These are phyloP conservation scores for Cicer bijugum DNA, from an alignment of 306 rosid genomes.

Conservation along the genomic window DNA sequence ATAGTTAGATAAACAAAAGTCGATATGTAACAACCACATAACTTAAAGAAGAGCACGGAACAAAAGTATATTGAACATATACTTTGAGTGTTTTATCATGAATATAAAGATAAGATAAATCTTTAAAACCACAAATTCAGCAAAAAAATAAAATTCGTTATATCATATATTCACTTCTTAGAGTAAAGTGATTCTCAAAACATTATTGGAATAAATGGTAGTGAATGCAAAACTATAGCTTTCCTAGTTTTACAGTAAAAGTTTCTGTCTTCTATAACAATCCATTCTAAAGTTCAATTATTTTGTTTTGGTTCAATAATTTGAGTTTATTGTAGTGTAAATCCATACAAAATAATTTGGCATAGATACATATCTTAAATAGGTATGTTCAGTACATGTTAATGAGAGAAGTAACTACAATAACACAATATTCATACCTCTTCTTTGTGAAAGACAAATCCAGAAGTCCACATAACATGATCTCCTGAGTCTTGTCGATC, in stretches of 20 bases:
- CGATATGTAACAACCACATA: slow-evolving; percentile 5
- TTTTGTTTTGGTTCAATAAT: too few relatives aligned
- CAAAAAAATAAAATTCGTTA: not conserved
- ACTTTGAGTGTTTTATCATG: slow-evolving; percentile 10
- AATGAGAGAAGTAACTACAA: slow-evolving; percentile 6
- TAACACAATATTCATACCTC: slow-evolving; percentile 60
- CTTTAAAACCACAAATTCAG: not conserved
- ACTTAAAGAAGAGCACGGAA: slow-evolving; percentile 28
- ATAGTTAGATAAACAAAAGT: slow-evolving; percentile 32
- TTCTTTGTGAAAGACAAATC: slow-evolving; percentile 71
- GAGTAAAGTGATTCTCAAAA: slow-evolving; percentile 11
- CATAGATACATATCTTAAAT: slow-evolving; percentile 11
- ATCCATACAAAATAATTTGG: slow-evolving; percentile 30
- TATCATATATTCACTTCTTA: slow-evolving; percentile 7
- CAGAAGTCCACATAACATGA: slow-evolving; percentile 84
- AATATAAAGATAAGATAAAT: slow-evolving; percentile 10
- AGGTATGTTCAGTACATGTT: not conserved
- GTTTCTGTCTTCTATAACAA: too few relatives aligned
- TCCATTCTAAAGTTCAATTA: too few relatives aligned
- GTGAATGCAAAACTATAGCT: not conserved
- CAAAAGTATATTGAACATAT: slow-evolving; percentile 32
- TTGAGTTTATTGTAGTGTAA: not conserved
- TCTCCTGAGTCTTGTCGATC: slow-evolving; percentile 60
- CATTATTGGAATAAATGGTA: slow-evolving; percentile 8
- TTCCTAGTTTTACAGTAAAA: too few relatives aligned